A percentile compares a stretch with the other conserved stretches of the same genome.
phyloP scores from a whole-genome alignment of 2,329 filamentous ascomycete species.

The Ceratocystis eucalypticola region DNA sequence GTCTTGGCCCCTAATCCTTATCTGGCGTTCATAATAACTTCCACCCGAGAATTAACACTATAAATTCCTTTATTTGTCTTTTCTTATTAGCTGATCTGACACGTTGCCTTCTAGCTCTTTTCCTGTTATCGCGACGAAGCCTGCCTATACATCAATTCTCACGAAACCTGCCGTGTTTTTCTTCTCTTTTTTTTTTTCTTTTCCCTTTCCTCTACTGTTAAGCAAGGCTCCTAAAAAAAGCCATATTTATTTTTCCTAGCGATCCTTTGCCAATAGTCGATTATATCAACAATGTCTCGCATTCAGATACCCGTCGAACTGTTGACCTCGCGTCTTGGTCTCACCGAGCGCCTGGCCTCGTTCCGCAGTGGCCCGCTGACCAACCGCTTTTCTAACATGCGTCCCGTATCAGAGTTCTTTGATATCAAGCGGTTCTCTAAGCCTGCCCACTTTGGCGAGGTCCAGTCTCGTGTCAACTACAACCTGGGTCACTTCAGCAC shows the following conservation, averaged over 20 bases:
- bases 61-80: conserved; percentile 15
- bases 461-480: conserved; percentile 90
- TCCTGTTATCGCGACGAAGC: conserved; percentile 5
- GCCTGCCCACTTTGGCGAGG: conserved; percentile 77
- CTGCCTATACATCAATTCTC: neutral
- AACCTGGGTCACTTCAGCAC: conserved; percentile 94
- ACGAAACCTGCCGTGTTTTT: neutral
- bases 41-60: neutral
- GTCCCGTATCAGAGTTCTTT: conserved; percentile 82
- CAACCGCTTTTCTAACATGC: conserved; percentile 81
- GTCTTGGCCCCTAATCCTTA: conserved; percentile 7
- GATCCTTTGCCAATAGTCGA: neutral
- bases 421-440: conserved; percentile 93
- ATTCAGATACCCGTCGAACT: conserved; percentile 88
- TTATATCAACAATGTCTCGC: conserved; percentile 49
- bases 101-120: conserved; percentile 13
- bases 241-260: too few relatives aligned
- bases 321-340: conserved; percentile 79
- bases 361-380: conserved; percentile 59
- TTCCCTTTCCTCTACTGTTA: too few relatives aligned
- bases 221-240: too few relatives aligned
- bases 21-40: conserved; percentile 1
- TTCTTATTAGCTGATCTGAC: conserved; percentile 4
- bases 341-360: conserved; percentile 71
- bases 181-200: neutral